Percentiles rank a stretch among this genome's conserved stretches.
Conservation (phyloP, 371 early-diverging fungal species). For the Haplosporangium sp. region DNA sequence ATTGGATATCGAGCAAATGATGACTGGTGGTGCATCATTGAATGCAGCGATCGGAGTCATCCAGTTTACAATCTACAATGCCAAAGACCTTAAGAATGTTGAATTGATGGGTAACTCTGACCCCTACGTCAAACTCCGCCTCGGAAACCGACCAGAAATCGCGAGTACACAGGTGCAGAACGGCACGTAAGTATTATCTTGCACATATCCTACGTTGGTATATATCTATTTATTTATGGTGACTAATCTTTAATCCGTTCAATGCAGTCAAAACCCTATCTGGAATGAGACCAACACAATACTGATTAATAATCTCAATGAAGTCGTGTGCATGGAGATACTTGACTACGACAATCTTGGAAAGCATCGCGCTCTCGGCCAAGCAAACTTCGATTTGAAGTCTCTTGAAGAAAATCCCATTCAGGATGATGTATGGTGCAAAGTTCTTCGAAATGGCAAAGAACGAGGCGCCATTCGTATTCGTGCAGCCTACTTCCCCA, state of each 20-base stretch:
- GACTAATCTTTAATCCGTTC: not conserved
- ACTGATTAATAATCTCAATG: constrained; percentile 72
- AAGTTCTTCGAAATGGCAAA: constrained; percentile 53
- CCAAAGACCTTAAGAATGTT: constrained; percentile 78
- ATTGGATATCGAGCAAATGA: constrained; percentile 85
- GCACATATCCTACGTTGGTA: too few species aligned
- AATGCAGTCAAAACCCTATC: constrained; percentile 71
- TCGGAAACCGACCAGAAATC: constrained; percentile 79
- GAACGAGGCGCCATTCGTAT: constrained; percentile 53
- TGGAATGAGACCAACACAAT: constrained; percentile 89
- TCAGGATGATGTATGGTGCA: constrained; percentile 59
- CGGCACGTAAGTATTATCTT: constrained; percentile 54
- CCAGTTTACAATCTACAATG: constrained; percentile 82
- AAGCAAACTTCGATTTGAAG: constrained; percentile 65
- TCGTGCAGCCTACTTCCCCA: constrained; percentile 53
- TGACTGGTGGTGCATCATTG: constrained; percentile 72
- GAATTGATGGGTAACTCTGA: constrained; percentile 86
- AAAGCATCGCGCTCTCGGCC: constrained; percentile 77
- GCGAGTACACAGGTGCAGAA: constrained; percentile 69
- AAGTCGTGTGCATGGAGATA: constrained; percentile 75
- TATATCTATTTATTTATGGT: too few species aligned
- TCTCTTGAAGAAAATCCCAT: constrained; percentile 63
- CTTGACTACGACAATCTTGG: constrained; percentile 75
- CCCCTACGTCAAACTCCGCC: constrained; percentile 80
- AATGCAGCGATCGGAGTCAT: constrained; percentile 86